Evolutionary conservation across 192 early-diverging fungal species (phyloP).

Genomic region (Podila epicladia): DNA sequence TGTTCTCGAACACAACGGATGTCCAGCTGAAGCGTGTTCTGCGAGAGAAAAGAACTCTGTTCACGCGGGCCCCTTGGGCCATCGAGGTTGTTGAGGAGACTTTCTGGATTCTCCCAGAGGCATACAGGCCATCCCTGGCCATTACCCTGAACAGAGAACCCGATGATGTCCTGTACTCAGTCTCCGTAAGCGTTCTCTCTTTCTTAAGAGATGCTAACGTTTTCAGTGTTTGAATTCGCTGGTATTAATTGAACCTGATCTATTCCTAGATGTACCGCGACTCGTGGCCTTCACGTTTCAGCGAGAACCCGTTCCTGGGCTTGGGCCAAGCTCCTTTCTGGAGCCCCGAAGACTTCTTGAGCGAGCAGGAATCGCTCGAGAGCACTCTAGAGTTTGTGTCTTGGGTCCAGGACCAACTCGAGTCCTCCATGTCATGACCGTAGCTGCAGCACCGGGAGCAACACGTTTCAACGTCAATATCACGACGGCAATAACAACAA

Average conservation of each 20-base stretch:
- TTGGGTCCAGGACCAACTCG: constrained; percentile 7
- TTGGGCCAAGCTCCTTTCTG: constrained; percentile 25
- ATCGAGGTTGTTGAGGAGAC: constrained; percentile 25
- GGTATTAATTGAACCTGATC: not conserved
- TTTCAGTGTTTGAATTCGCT: not conserved
- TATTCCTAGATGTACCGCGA: constrained; percentile 34
- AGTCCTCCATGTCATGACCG: not conserved
- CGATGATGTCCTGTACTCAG: constrained; percentile 12
- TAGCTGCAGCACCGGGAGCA: no score
- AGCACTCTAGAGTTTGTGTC: constrained; percentile 21
- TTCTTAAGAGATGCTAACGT: not conserved
- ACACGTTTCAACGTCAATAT: no score
- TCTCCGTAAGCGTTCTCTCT: constrained; percentile 24
- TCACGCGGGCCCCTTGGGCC: constrained; percentile 15
- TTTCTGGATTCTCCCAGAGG: constrained; percentile 16
- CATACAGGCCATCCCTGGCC: constrained; percentile 12
- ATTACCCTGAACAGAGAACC: constrained; percentile 4
- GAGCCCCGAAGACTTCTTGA: constrained; percentile 34
- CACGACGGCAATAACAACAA: no score
- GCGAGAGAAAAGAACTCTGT: constrained; percentile 23
- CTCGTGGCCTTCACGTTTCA: constrained; percentile 24
- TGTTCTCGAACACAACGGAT: constrained; percentile 15
- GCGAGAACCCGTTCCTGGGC: constrained; percentile 40
- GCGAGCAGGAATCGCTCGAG: constrained; percentile 16
- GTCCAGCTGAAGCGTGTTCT: constrained; percentile 18